Base-by-base conservation (phyloP, 208 protist species). In the Leptomonas pyrrhocoris region DNA sequence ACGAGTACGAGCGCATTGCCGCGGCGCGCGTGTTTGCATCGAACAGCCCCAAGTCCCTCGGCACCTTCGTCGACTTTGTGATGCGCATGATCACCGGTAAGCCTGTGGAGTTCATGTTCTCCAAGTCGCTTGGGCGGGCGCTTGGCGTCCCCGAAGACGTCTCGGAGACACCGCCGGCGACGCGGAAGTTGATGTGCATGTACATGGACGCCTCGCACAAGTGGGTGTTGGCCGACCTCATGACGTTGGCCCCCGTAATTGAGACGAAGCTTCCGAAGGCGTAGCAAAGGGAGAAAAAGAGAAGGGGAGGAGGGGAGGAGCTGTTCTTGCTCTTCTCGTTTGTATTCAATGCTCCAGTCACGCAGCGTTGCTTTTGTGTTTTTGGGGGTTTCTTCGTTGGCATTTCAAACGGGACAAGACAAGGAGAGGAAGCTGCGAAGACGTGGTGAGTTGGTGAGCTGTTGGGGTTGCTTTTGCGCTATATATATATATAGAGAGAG, bases 1-100 rank as follows among this genome's bases (percentile, higher is more conserved):
- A 68, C 74, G 90, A 93, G 46, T 90, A 91, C 66, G 84, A 95
- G 79, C 82, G 83, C 48, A 85, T 90, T n/a, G 87, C 83, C 18
- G 76, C 77, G 19, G 84, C 90, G 57, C 80, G 87, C 18, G 58
- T 93, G 13, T 89, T 90, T 56, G 85, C 90, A 21, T 73, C 78
- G 28, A 79, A 81, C 59, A 86, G 77, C 27, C 83, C 85, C 2
- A 70, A 67, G 42, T 46, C 69, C 16, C 31, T 91, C 15, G 75
- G 81, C 18, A 53, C 43, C 45, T 67, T 76, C 27, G 36, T 95
- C 6, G 90, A 95, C 54, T 88, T 91, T 53, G 16, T 95, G 18
- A 79, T 79, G 77, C 83, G 85, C 19, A 89, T 92, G 77, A 77
- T 91, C 57, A 91, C 83, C 1, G 82, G 86, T 1, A 79, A 74